A percentile compares a stretch with the other conserved stretches of the same genome.
Conservation (phyloP, 1,139 yeast species). For the Lodderomyces oxycetoniae region DNA sequence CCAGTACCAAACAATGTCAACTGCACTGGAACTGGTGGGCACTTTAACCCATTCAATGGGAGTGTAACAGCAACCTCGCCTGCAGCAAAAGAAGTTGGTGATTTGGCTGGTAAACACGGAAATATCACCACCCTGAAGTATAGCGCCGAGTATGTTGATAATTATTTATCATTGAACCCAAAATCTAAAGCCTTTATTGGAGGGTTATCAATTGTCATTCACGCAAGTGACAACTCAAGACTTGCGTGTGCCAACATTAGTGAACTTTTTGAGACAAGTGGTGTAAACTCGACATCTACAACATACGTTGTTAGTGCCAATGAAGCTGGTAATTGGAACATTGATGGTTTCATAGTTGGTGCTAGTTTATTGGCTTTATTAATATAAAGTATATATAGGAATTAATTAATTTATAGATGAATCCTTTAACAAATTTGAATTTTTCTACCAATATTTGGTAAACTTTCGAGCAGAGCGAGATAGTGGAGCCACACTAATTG, state of each 20-base stretch:
- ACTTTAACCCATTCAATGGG: conserved; percentile 41
- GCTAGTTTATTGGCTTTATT: neutral
- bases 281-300: conserved; percentile 3
- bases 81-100: conserved; percentile 34
- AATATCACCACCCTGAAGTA: conserved; percentile 19
- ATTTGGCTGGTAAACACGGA: conserved; percentile 43
- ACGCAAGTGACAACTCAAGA: conserved; percentile 29
- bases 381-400: neutral
- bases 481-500: neutral
- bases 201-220: conserved; percentile 36
- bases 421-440: no score
- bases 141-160: conserved; percentile 28
- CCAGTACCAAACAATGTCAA: conserved; percentile 39
- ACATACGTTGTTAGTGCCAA: conserved; percentile 11
- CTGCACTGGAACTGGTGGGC: conserved; percentile 36
- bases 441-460: neutral
- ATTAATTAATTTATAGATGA: no score
- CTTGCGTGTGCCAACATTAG: conserved; percentile 41
- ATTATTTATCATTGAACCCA: conserved; percentile 36
- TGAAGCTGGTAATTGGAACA: conserved; percentile 8
- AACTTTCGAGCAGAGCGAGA: neutral
- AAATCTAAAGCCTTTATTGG: conserved; percentile 33
- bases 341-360: neutral
- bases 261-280: conserved; percentile 1
- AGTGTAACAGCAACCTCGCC: conserved; percentile 21